phyloP scores from a whole-genome alignment of 352 stramenopile genomes.

The Stramenopiles sp. region DNA sequence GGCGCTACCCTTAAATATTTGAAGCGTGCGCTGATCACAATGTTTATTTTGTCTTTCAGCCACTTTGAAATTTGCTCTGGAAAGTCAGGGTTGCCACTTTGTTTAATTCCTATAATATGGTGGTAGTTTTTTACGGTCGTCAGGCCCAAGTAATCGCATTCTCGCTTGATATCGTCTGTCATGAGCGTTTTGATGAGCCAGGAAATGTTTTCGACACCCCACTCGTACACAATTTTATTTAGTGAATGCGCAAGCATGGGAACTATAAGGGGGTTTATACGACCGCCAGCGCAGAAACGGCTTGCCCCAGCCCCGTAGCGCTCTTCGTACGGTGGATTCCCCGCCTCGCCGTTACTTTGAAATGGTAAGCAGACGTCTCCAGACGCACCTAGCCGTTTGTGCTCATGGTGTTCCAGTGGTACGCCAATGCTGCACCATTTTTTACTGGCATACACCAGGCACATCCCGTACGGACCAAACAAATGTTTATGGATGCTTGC shows the following conservation, averaged over 20 bases:
- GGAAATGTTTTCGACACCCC: conserved; percentile 4
- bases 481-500: conserved; percentile 4
- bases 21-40: not conserved
- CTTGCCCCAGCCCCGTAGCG: not conserved
- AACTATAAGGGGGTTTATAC: not conserved
- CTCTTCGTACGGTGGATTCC: not conserved
- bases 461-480: conserved; percentile 3
- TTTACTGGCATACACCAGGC: not conserved
- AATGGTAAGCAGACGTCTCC: conserved; percentile 1
- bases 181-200: not conserved
- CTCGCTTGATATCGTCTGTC: not conserved
- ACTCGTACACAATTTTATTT: not conserved
- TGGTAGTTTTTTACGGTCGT: not conserved
- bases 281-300: not conserved
- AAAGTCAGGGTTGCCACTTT: not conserved
- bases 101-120: conserved; percentile 5
- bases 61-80: not conserved
- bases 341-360: not conserved
- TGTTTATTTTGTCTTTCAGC: conserved; percentile 8
- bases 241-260: not conserved
- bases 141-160: conserved; percentile 1
- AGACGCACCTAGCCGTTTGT: not conserved
- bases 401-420: conserved; percentile 1
- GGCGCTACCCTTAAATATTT: not conserved
- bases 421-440: not conserved